Conservation (phyloP, 179 eudicot species). For the Spergularia azorica region DNA sequence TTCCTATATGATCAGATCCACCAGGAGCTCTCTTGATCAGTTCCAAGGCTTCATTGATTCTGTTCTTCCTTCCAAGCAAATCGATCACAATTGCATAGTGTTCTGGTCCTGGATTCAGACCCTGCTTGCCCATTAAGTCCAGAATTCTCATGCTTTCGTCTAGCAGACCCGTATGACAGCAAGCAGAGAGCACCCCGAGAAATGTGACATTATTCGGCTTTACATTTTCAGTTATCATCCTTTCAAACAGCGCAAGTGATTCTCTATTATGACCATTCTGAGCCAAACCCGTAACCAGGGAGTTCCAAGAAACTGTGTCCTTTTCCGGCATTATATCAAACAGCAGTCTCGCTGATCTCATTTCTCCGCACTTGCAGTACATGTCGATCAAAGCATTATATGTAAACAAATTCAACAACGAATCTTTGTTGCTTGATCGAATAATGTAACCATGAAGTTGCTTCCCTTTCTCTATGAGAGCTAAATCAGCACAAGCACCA, state of each 20-base stretch:
- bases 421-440: conserved; percentile 31
- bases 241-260: conserved; percentile 48
- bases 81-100: conserved; percentile 66
- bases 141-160: conserved; percentile 48
- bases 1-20: conserved; percentile 50
- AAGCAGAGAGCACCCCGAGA: conserved; percentile 64
- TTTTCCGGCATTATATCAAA: conserved; percentile 52
- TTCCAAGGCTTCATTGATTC: conserved; percentile 59
- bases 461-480: conserved; percentile 59
- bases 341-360: conserved; percentile 46
- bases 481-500: conserved; percentile 73
- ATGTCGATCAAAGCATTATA: conserved; percentile 67
- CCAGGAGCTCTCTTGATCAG: conserved; percentile 48
- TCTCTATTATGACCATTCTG: conserved; percentile 55
- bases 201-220: conserved; percentile 66
- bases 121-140: conserved; percentile 46
- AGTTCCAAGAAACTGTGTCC: conserved; percentile 69
- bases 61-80: conserved; percentile 77
- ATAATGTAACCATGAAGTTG: conserved; percentile 56
- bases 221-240: conserved; percentile 44
- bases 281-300: conserved; percentile 64
- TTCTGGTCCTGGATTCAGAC: conserved; percentile 47
- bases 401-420: conserved; percentile 41
- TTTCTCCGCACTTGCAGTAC: conserved; percentile 76
- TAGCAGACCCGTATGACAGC: conserved; percentile 59